Evolutionary conservation across 1,284 basidiomycete genomes (phyloP).

Genomic region (Heterobasidion irregulare): DNA sequence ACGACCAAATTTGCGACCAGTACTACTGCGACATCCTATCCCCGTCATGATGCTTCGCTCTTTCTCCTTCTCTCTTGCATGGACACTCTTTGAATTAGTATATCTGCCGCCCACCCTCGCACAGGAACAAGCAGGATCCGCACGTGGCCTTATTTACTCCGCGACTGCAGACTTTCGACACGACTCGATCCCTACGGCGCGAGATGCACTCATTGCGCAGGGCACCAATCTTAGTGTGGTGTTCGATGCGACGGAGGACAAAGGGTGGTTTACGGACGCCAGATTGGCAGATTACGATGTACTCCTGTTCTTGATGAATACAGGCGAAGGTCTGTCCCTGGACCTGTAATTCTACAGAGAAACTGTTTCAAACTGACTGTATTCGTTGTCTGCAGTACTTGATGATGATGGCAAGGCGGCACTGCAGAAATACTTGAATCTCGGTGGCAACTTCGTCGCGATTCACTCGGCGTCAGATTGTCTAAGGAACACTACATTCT

Average conservation of each 20-base stretch:
- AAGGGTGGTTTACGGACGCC: slow-evolving; percentile 45
- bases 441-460: slow-evolving; percentile 64
- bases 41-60: no score
- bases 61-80: no score
- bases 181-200: slow-evolving; percentile 70
- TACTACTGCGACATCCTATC: no score
- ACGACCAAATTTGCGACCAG: no score
- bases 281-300: slow-evolving; percentile 53
- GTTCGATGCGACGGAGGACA: slow-evolving; percentile 64
- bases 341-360: no score
- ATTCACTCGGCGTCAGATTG: slow-evolving; percentile 68
- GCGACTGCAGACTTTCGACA: slow-evolving; percentile 52
- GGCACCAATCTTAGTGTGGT: slow-evolving; percentile 36
- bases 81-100: background rate
- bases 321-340: slow-evolving; percentile 47
- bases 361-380: no score
- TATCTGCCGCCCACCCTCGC: background rate
- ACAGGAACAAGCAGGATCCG: slow-evolving; percentile 9
- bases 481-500: slow-evolving; percentile 60
- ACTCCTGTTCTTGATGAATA: slow-evolving; percentile 65
- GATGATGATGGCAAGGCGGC: slow-evolving; percentile 51
- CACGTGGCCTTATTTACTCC: slow-evolving; percentile 42
- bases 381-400: slow-evolving; percentile 37
- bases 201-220: slow-evolving; percentile 42
- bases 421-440: slow-evolving; percentile 57